Evolutionary conservation across 345 rosid species (phyloP).

Genomic region (Gossypioides kirkii): DNA sequence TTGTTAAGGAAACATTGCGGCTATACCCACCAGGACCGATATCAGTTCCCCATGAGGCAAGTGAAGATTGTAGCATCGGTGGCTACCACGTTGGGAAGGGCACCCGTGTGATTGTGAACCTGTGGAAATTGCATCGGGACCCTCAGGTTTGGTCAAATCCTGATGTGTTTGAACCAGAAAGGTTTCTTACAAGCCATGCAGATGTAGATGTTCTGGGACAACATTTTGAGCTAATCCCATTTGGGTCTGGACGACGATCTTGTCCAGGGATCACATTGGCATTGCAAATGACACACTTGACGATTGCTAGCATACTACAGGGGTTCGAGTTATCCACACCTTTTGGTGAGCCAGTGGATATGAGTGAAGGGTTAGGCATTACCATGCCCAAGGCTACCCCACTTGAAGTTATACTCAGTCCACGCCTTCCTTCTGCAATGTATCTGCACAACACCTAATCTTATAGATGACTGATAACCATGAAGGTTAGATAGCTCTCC

Average conservation of each 20-base stretch:
- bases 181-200: constrained; percentile 21
- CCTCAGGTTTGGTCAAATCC: constrained; percentile 35
- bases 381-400: constrained; percentile 27
- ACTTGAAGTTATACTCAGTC: constrained; percentile 20
- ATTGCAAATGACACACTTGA: constrained; percentile 21
- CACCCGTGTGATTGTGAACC: constrained; percentile 28
- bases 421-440: constrained; percentile 21
- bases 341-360: constrained; percentile 17
- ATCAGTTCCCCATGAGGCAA: constrained; percentile 34
- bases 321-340: constrained; percentile 21
- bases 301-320: constrained; percentile 17
- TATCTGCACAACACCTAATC: not conserved
- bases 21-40: constrained; percentile 32
- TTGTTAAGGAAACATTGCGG: constrained; percentile 19
- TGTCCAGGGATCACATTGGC: constrained; percentile 32
- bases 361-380: constrained; percentile 25
- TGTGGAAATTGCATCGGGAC: constrained; percentile 41
- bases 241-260: constrained; percentile 28
- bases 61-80: constrained; percentile 23
- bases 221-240: constrained; percentile 27
- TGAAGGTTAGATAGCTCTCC: not conserved
- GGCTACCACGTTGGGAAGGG: constrained; percentile 30
- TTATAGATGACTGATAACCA: not conserved
- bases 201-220: constrained; percentile 22
- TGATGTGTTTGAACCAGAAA: constrained; percentile 20